Conservation (phyloP, 2,329 filamentous ascomycete genomes). For the Aspergillus piperis region DNA sequence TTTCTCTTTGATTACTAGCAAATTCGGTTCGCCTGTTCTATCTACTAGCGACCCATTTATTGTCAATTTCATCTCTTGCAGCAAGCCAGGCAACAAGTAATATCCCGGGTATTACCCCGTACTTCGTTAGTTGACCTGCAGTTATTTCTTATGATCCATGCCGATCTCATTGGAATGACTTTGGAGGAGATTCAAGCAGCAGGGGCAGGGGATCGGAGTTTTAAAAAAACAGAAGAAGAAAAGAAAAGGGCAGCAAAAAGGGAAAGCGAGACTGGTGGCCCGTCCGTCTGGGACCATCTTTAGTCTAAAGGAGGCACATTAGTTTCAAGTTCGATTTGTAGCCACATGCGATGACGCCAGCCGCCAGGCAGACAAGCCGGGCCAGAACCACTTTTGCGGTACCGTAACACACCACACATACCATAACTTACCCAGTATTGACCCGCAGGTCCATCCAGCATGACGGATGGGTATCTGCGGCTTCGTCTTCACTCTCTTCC, state of each 20-base stretch:
- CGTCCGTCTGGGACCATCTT: neutral
- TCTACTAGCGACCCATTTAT: neutral
- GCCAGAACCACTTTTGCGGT: slow-evolving; percentile 1
- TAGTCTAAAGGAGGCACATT: neutral
- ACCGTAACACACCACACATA: neutral
- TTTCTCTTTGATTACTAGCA: neutral
- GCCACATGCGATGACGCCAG: slow-evolving; percentile 15
- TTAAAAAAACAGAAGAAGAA: neutral
- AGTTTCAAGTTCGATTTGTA: neutral
- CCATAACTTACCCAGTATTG: neutral
- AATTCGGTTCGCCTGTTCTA: neutral
- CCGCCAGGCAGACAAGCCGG: slow-evolving; percentile 1
- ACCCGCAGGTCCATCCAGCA: neutral
- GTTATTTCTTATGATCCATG: slow-evolving; percentile 5
- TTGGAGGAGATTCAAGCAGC: neutral
- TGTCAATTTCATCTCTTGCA: too few relatives aligned
- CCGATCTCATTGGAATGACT: slow-evolving; percentile 7
- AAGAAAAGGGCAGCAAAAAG: neutral
- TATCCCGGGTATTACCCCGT: neutral
- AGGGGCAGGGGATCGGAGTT: neutral
- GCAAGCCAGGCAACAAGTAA: neutral
- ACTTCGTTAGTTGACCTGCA: slow-evolving; percentile 2
- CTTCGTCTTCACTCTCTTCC: too few relatives aligned
- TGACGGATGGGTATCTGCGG: too few relatives aligned
- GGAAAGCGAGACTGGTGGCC: neutral